Evolutionary conservation across 768 basidiomycete genomes (phyloP).

Genomic region (Termitomyces sp.): DNA sequence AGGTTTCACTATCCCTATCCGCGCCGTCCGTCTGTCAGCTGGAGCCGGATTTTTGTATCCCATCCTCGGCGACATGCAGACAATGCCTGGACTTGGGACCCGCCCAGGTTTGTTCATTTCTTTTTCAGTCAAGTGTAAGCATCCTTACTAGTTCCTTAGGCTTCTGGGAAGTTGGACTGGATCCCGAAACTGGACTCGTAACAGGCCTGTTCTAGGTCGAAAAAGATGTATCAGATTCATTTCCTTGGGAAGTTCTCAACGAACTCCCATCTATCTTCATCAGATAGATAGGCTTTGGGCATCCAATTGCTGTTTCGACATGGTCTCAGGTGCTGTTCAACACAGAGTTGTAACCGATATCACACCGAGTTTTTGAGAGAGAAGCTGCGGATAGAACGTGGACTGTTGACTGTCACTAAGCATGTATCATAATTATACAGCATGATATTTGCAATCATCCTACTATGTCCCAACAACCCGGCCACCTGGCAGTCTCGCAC

Average conservation of each 20-base stretch:
- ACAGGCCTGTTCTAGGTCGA: conserved; percentile 72
- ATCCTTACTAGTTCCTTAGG: conserved; percentile 31
- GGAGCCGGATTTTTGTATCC: conserved; percentile 97
- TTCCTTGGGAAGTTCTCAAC: conserved; percentile 16
- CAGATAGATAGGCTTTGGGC: conserved; percentile 12
- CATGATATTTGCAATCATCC: not conserved
- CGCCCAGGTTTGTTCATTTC: conserved; percentile 57
- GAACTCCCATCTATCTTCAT: conserved; percentile 12
- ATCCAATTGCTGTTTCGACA: conserved; percentile 5
- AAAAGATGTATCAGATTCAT: not conserved
- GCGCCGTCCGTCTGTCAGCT: conserved; percentile 80
- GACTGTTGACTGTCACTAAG: not conserved
- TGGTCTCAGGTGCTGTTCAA: conserved; percentile 12
- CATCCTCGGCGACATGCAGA: conserved; percentile 94
- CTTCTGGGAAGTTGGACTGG: conserved; percentile 88
- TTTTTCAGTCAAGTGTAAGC: not conserved
- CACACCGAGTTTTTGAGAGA: not conserved
- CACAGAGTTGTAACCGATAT: conserved; percentile 8
- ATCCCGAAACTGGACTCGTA: conserved; percentile 73
- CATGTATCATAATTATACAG: not conserved
- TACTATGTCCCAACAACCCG: conserved; percentile 2
- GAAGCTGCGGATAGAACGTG: conserved; percentile 1
- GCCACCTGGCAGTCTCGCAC: conserved; percentile 17
- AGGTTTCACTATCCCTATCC: conserved; percentile 93
- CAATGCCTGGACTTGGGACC: conserved; percentile 94